A percentile compares a stretch with the other conserved stretches of the same genome.
phyloP scores from a whole-genome alignment of 352 stramenopile genomes.

The Aphanomyces invadans region DNA sequence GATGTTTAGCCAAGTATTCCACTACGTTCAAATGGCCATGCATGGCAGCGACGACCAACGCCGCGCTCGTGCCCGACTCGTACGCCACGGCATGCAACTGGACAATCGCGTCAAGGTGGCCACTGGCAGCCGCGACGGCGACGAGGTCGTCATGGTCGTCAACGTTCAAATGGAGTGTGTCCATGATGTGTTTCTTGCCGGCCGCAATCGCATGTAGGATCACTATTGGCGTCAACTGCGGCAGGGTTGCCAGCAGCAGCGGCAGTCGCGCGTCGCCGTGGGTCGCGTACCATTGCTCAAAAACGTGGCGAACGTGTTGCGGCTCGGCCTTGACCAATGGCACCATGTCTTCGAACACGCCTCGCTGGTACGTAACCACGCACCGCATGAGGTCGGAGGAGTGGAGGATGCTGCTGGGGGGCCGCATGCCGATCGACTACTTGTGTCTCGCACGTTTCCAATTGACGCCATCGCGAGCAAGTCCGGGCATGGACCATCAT shows the following conservation, averaged over 20 bases:
- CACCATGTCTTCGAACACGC: too few relatives aligned
- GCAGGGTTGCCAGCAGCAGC: background rate
- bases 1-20: constrained; percentile 12
- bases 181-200: background rate
- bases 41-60: constrained; percentile 6
- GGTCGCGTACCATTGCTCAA: background rate
- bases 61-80: constrained; percentile 6
- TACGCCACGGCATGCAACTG: constrained; percentile 11
- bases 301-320: background rate
- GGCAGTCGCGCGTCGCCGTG: background rate
- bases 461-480: too few relatives aligned
- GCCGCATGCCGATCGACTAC: too few relatives aligned
- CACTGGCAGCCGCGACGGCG: background rate
- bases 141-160: background rate
- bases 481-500: too few relatives aligned
- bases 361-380: too few relatives aligned
- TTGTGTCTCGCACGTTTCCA: too few relatives aligned
- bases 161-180: background rate
- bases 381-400: too few relatives aligned
- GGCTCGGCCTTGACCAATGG: too few relatives aligned
- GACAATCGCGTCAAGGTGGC: constrained; percentile 14
- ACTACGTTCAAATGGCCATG: constrained; percentile 19
- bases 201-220: background rate
- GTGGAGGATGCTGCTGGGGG: too few relatives aligned
- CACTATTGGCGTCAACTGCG: background rate